Evolutionary conservation across 2,329 filamentous ascomycete genomes (phyloP).

Genomic region (Talaromyces piceae): DNA sequence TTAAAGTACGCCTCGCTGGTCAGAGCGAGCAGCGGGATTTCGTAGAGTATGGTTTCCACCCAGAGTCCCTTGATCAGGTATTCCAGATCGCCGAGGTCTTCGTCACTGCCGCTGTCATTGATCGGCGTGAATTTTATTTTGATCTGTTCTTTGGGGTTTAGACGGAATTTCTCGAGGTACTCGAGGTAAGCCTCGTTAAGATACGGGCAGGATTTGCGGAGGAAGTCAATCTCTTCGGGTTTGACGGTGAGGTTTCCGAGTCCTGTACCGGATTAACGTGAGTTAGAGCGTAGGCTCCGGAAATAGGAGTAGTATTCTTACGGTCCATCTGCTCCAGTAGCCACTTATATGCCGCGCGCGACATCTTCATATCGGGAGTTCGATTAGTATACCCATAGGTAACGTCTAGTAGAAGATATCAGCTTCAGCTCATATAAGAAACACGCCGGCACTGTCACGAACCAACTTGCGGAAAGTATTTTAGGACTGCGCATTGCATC

Average conservation of each 20-base stretch:
- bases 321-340: conserved; percentile 74
- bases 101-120: conserved; percentile 53
- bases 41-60: conserved; percentile 95
- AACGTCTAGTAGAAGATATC: conserved; percentile 49
- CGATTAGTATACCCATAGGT: conserved; percentile 94
- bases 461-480: conserved; percentile 71
- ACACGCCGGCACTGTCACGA: conserved; percentile 16
- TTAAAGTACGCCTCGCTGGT: conserved; percentile 97
- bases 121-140: conserved; percentile 55
- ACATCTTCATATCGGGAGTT: conserved; percentile 88
- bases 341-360: conserved; percentile 75
- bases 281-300: no score
- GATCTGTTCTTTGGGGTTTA: conserved; percentile 76
- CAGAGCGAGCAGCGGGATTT: conserved; percentile 86
- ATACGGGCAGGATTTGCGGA: conserved; percentile 73
- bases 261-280: no score
- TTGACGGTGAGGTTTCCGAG: conserved; percentile 75
- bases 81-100: conserved; percentile 65
- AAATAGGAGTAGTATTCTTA: conserved; percentile 38
- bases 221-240: conserved; percentile 69
- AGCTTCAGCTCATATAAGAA: neutral
- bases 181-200: conserved; percentile 68
- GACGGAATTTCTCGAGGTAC: conserved; percentile 73
- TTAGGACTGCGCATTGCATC: conserved; percentile 95
- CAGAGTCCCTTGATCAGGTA: conserved; percentile 75